Evolutionary conservation across 306 rosid genomes (phyloP).

Genomic region (Adenanthera pavonina): DNA sequence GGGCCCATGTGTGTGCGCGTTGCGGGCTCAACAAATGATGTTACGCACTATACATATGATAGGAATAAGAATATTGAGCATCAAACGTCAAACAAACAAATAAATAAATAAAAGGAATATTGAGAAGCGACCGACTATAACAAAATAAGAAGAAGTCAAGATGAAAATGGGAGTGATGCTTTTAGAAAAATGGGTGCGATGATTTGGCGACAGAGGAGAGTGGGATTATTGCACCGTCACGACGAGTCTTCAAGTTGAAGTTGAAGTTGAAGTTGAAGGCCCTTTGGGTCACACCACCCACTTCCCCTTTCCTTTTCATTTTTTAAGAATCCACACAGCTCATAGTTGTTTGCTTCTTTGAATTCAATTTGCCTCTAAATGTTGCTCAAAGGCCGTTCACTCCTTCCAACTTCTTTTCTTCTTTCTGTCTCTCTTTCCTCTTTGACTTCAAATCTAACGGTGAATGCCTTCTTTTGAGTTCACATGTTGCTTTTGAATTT

Average conservation of each 20-base stretch:
- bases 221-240: conserved; percentile 34
- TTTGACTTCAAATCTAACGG: conserved; percentile 37
- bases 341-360: conserved; percentile 19
- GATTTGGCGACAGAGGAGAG: conserved; percentile 33
- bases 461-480: background rate
- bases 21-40: background rate
- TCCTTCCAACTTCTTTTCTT: background rate
- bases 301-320: background rate
- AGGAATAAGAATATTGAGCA: conserved; percentile 15
- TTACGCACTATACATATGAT: background rate
- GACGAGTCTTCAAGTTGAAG: background rate
- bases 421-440: background rate
- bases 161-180: background rate
- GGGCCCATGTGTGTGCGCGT: background rate
- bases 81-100: too few species aligned
- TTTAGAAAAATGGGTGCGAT: background rate
- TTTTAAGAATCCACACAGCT: conserved; percentile 39
- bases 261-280: background rate
- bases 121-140: conserved; percentile 10
- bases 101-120: background rate
- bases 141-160: background rate
- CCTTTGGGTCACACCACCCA: conserved; percentile 30
- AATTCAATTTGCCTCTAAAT: background rate
- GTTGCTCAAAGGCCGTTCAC: conserved; percentile 33
- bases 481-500: background rate